phyloP scores from a whole-genome alignment of 208 protist species.

The Crithidia bombi region DNA sequence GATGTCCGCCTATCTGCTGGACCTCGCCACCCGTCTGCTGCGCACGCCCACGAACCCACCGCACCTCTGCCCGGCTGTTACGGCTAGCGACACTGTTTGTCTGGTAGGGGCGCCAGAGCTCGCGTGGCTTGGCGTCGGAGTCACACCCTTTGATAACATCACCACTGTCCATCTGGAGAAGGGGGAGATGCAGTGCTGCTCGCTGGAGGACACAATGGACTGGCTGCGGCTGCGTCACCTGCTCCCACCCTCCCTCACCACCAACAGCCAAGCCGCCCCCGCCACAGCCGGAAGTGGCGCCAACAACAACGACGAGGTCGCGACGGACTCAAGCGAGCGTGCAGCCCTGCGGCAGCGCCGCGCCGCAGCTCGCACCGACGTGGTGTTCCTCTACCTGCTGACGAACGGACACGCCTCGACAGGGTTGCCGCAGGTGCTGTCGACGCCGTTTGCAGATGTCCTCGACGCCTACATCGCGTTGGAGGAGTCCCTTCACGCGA shows the following conservation, averaged over 20 bases:
- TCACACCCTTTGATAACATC: slow-evolving; percentile 73
- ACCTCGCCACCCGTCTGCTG: slow-evolving; percentile 64
- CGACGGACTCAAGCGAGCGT: neutral
- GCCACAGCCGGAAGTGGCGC: neutral
- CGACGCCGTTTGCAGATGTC: slow-evolving; percentile 55
- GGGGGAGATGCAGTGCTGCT: slow-evolving; percentile 67
- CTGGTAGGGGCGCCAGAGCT: slow-evolving; percentile 68
- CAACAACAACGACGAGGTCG: neutral
- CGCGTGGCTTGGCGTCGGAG: slow-evolving; percentile 57
- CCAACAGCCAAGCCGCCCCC: neutral
- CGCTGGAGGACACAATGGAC: slow-evolving; percentile 58
- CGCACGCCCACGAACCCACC: slow-evolving; percentile 24
- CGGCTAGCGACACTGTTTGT: slow-evolving; percentile 60
- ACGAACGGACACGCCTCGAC: slow-evolving; percentile 54
- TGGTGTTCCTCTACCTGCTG: slow-evolving; percentile 71
- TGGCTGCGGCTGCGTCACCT: slow-evolving; percentile 72
- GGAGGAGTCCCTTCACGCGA: neutral
- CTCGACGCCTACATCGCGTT: slow-evolving; percentile 61
- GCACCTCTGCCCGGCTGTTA: slow-evolving; percentile 25
- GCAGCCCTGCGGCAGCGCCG: slow-evolving; percentile 29
- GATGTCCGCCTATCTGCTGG: slow-evolving; percentile 72
- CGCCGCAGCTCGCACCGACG: slow-evolving; percentile 58
- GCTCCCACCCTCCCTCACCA: slow-evolving; percentile 6
- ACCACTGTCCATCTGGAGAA: slow-evolving; percentile 61
- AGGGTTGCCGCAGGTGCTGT: slow-evolving; percentile 41